Evolutionary conservation across 352 stramenopile species (phyloP).

Genomic region (Globisporangium sylvaticum): DNA sequence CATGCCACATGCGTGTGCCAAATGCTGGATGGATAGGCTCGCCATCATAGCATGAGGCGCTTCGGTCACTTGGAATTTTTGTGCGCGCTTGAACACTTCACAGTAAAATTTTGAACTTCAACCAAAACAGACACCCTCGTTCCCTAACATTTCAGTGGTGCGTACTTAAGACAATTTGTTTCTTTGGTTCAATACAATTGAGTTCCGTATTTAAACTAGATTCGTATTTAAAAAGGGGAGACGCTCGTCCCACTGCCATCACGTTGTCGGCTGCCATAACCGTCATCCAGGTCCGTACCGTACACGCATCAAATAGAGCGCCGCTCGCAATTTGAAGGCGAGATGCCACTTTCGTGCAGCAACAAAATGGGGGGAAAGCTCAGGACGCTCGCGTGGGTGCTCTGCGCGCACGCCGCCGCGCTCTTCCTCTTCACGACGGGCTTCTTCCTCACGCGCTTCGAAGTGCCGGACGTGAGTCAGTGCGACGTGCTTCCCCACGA

Average conservation of each 20-base stretch:
- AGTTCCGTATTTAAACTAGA: neutral
- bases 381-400: constrained; percentile 26
- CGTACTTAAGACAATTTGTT: no score
- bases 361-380: neutral
- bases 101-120: constrained; percentile 1
- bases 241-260: neutral
- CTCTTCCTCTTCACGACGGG: constrained; percentile 82
- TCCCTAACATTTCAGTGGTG: neutral
- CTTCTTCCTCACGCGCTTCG: constrained; percentile 89
- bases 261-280: neutral
- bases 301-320: neutral
- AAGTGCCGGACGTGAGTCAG: constrained; percentile 65
- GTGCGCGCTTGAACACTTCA: neutral
- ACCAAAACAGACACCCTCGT: neutral
- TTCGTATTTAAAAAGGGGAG: neutral
- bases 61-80: neutral
- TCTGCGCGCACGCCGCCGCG: constrained; percentile 42
- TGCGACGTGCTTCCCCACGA: constrained; percentile 35
- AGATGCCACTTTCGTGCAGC: neutral
- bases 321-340: neutral
- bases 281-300: neutral
- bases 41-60: no score
- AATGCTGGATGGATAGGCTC: neutral
- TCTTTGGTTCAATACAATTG: no score
- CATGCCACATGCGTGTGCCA: neutral